Conservation (phyloP, 306 rosid species). For the Quercus engelmannii region DNA sequence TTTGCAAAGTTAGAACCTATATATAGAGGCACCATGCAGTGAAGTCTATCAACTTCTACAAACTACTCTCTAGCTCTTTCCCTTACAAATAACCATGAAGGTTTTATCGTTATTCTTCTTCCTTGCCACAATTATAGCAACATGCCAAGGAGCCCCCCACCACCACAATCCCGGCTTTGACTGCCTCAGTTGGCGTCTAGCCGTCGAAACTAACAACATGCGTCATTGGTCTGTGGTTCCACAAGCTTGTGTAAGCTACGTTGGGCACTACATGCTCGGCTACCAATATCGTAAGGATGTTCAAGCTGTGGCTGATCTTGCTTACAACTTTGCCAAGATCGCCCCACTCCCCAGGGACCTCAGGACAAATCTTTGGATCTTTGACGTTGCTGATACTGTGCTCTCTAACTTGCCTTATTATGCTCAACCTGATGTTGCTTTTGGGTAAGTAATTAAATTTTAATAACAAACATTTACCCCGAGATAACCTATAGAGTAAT, state of each 20-base stretch:
- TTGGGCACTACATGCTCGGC: background rate
- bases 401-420: slow-evolving; percentile 2
- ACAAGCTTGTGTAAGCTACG: background rate
- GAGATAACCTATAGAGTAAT: too few species aligned
- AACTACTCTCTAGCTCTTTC: too few species aligned
- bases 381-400: background rate
- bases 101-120: background rate
- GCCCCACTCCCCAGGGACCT: background rate
- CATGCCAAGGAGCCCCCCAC: background rate
- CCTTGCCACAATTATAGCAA: background rate
- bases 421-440: background rate
- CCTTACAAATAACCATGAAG: background rate
- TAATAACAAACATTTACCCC: background rate
- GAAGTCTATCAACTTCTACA: background rate
- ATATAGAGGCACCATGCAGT: background rate
- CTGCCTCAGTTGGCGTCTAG: background rate
- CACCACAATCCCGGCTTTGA: background rate
- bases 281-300: background rate
- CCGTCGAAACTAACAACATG: background rate
- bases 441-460: background rate
- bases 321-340: background rate
- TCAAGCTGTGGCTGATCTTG: background rate
- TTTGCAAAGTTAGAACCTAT: background rate
- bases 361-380: background rate
- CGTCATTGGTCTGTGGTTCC: background rate